Conservation (phyloP, 2,329 filamentous ascomycete species). For the Pyrenophora graminea region DNA sequence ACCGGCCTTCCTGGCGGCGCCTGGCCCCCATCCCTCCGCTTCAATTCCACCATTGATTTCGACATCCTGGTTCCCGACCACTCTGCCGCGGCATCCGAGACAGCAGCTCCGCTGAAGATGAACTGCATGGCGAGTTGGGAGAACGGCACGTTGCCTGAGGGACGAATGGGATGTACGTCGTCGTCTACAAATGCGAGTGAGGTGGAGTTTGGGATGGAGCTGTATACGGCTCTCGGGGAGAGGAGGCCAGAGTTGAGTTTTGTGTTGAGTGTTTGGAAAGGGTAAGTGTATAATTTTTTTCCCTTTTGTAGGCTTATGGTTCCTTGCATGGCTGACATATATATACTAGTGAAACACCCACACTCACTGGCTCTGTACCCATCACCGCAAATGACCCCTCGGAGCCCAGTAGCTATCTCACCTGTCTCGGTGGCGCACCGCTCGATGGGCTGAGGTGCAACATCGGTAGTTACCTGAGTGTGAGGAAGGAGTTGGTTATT, state of each 20-base stretch:
- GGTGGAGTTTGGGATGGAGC: slow-evolving; percentile 6
- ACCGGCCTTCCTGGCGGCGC: slow-evolving; percentile 25
- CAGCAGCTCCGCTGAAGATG: not conserved
- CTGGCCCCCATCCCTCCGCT: slow-evolving; percentile 27
- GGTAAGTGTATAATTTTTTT: not conserved
- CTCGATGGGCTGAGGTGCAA: slow-evolving; percentile 23
- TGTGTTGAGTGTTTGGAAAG: slow-evolving; percentile 2
- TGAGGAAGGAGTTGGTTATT: slow-evolving; percentile 6
- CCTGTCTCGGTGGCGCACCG: slow-evolving; percentile 18
- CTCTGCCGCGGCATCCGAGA: not conserved
- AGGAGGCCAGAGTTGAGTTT: slow-evolving; percentile 17
- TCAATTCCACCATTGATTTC: slow-evolving; percentile 32
- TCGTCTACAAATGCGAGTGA: not conserved
- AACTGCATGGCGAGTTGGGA: slow-evolving; percentile 18
- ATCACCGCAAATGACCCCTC: slow-evolving; percentile 23
- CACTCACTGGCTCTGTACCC: not conserved
- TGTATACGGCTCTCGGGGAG: not conserved
- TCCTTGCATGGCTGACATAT: not conserved
- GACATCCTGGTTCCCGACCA: slow-evolving; percentile 17
- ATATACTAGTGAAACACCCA: not conserved
- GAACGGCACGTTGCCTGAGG: slow-evolving; percentile 18
- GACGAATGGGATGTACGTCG: not conserved
- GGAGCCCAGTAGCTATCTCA: slow-evolving; percentile 20
- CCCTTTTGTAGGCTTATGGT: not conserved
- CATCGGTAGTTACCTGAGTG: slow-evolving; percentile 18